phyloP scores from a whole-genome alignment of 169 alveolate genomes.

The Sarcocystis neurona region DNA sequence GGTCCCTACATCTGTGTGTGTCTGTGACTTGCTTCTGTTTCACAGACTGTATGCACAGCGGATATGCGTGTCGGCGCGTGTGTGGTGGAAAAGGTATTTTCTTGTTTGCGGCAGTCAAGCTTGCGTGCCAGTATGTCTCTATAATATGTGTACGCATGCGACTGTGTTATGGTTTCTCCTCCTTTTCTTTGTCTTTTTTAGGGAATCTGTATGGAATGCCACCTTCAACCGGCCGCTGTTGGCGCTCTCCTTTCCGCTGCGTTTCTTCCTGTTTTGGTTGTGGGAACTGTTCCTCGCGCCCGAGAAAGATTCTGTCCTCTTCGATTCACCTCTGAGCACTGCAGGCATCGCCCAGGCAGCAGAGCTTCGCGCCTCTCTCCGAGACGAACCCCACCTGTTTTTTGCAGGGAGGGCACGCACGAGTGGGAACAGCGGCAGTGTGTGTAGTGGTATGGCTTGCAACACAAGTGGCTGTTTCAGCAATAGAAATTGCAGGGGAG shows the following conservation, averaged over 20 bases:
- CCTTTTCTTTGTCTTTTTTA: neutral
- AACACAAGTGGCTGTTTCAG: too few species aligned
- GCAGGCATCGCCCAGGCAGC: slow-evolving; percentile 55
- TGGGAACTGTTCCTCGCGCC: slow-evolving; percentile 52
- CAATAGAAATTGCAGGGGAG: too few species aligned
- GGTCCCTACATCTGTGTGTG: too few species aligned
- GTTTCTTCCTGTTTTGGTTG: slow-evolving; percentile 47
- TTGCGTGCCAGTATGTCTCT: too few species aligned
- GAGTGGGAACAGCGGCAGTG: neutral
- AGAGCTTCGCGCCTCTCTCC: slow-evolving; percentile 23
- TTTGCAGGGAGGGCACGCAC: neutral
- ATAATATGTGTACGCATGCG: too few species aligned
- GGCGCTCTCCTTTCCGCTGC: slow-evolving; percentile 42
- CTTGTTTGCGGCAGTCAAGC: too few species aligned
- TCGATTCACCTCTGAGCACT: slow-evolving; percentile 52
- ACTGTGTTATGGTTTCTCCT: neutral
- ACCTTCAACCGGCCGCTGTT: slow-evolving; percentile 50
- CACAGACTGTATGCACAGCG: too few species aligned
- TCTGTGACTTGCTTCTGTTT: too few species aligned
- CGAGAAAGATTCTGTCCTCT: slow-evolving; percentile 39
- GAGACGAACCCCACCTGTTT: neutral
- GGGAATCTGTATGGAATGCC: slow-evolving; percentile 54
- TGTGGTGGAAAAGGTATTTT: too few species aligned
- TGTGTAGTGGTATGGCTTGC: too few species aligned
- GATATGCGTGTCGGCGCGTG: too few species aligned